Evolutionary conservation across 306 rosid genomes (phyloP), one percentile per base, ranked within the genome.

Genomic region (Vigna mungo): DNA sequence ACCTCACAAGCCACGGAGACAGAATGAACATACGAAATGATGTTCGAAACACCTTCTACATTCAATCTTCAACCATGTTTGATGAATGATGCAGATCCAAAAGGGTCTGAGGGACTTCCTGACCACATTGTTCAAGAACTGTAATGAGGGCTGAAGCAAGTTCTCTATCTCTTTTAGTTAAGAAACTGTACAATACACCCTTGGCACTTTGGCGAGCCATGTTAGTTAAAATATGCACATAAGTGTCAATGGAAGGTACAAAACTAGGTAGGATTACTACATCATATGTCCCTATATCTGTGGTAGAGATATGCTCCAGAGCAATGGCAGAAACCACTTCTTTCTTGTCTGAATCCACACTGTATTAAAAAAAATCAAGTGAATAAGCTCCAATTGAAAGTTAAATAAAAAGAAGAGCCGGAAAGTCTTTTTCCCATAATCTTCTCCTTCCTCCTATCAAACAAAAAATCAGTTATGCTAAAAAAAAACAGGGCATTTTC

Each of bases 51-150:
- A 73, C 49, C 75, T 76, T 68, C 77, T 70, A 65, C 6, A 63
- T 71, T 81, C 88, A 81, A 66, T 75, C 84, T 59, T 79, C 82
- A 84, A 54, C 55, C 81, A 69, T 69, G 71, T 58, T 51, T 62
- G 82, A 66, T 41, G 79, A 44, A 67, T 44, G 73, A 59, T 68
- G 84, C 84, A 91, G 76, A 86, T 84, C 72, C 73, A 80, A 46
- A 46, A 90, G 75, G 75, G 87, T 68, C 17, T 79, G 75, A 30
- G 91, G 92, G 79, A 89, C 90, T 14, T 83, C 78, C 88, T 90
- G 97, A 66, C 84, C 83, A 68, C 90, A 87, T 81, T 85, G 86
- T 80, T 92, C 82, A 53, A 92, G 88, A 75, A 82, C 84, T 76
- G 79, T 54, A 12, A 83, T 76, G 58, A 89, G 86, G 6, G 88